Evolutionary conservation across 164 flowering plant species (phyloP), one percentile per base, ranked within the genome.

Genomic region (Sextonia rubra): DNA sequence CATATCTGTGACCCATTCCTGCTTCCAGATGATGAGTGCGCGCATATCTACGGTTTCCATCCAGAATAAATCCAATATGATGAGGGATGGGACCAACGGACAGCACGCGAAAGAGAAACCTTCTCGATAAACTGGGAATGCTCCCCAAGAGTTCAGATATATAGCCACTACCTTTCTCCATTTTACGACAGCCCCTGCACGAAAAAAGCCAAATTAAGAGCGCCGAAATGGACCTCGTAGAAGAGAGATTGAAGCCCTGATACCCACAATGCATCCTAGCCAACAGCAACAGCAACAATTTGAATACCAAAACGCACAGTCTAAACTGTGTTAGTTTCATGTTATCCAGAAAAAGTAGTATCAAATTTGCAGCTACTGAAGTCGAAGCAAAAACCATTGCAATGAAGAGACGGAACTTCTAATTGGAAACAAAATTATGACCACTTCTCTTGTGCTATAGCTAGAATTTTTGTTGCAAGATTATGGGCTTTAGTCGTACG

Each of bases 21-120:
- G 73, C 81, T 11, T 49, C 56, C 64, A 90, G 60, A 8, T 82
- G 76, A 7, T n/a, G 30, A 37, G 78, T 81, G 63, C 77, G 86
- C 2, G 89, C 91, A 71, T 73, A 90, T 64, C 95, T 82, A 14
- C 95, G 81, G 73, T 89, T 89, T 4, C 95, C 95, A 69, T 90
- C 92, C 83, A 90, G 29, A 37, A 89, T 86, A 74, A 87, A 87
- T 37, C 89, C 90, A 47, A 87, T 71, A 72, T 89, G 95, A 18
- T 66, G 71, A 9, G 95, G 93, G 7, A 89, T 77, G 22, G 91
- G 89, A 68, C 91, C 95, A 1, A 74, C 75, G 2, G 87, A 79
- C 1, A 90, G 78, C 44, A 89, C 74, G 12, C 18, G 44, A 44
- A 81, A 83, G 23, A 84, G 26, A 25, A 70, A 75, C 47, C 72